Percentiles rank a stretch among this genome's conserved stretches.
These are phyloP conservation scores for Elongisporangium anandrum DNA, from an alignment of 352 stramenopile genomes.

Conservation along the genomic window DNA sequence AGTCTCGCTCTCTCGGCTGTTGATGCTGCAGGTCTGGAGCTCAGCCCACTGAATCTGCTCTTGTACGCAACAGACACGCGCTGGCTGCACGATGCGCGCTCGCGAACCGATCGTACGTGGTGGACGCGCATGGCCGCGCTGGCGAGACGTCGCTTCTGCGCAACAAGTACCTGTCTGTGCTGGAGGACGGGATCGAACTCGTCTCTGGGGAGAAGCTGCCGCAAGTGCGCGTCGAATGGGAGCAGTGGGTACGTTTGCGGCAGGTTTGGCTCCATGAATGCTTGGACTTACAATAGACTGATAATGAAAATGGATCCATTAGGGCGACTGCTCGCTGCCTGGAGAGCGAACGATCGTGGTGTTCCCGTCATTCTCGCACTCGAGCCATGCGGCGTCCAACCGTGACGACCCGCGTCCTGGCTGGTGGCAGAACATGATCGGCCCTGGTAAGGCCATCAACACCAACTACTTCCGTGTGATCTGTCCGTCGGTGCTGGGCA, in stretches of 20 bases:
- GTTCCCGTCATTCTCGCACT: slow-evolving; percentile 85
- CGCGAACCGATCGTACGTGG: slow-evolving; percentile 31
- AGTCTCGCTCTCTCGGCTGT: no score
- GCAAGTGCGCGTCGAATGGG: slow-evolving; percentile 66
- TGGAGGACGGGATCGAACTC: slow-evolving; percentile 58
- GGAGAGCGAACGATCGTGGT: slow-evolving; percentile 77
- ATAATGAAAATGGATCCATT: neutral
- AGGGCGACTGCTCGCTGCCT: slow-evolving; percentile 63
- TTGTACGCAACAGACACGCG: no score
- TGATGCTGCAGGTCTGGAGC: no score
- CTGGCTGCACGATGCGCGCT: no score
- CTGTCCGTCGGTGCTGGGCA: slow-evolving; percentile 78
- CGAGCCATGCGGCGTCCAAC: slow-evolving; percentile 79
- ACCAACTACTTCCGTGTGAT: slow-evolving; percentile 88
- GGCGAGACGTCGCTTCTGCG: slow-evolving; percentile 32
- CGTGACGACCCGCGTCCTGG: slow-evolving; percentile 69
- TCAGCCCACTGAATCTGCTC: no score
- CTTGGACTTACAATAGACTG: no score
- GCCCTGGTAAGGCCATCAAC: slow-evolving; percentile 82
- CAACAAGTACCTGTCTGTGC: slow-evolving; percentile 72
- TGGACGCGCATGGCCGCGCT: slow-evolving; percentile 16
- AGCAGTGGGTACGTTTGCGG: slow-evolving; percentile 64
- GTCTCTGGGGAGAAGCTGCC: slow-evolving; percentile 50
- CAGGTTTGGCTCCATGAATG: no score
- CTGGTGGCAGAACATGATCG: slow-evolving; percentile 89